Percentiles rank a stretch among this genome's conserved stretches.
Evolutionary conservation across 805 yeast species (phyloP).

Genomic region (Starmera quercuum): DNA sequence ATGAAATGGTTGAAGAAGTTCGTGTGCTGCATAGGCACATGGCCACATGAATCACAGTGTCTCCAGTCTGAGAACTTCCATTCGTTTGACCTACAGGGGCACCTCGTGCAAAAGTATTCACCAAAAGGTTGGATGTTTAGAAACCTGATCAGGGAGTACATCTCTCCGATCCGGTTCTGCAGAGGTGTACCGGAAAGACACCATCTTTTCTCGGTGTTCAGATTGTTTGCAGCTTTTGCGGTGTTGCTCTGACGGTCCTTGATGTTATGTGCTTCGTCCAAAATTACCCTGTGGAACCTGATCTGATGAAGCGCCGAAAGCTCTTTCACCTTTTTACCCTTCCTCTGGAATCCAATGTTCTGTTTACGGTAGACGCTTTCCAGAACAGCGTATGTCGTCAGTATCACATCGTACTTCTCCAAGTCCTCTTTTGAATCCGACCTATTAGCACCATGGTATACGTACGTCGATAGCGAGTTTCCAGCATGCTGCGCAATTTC

Average conservation of each 20-base stretch:
- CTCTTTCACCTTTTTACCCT: constrained; percentile 64
- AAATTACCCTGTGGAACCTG: constrained; percentile 73
- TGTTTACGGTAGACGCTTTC: constrained; percentile 85
- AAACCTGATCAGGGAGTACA: constrained; percentile 86
- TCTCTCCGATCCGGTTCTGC: constrained; percentile 94
- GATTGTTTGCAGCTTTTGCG: constrained; percentile 78
- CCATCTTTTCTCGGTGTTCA: constrained; percentile 72
- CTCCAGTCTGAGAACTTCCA: constrained; percentile 85
- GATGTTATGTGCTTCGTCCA: constrained; percentile 97
- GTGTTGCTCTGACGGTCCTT: constrained; percentile 93
- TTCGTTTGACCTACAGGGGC: constrained; percentile 73
- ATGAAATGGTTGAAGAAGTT: constrained; percentile 94
- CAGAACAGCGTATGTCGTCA: constrained; percentile 88
- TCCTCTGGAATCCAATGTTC: constrained; percentile 72
- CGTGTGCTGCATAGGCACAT: constrained; percentile 90
- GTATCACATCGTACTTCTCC: constrained; percentile 61
- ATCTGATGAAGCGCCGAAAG: constrained; percentile 66
- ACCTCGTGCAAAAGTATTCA: constrained; percentile 85
- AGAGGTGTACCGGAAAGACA: constrained; percentile 95
- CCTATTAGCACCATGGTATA: constrained; percentile 85
- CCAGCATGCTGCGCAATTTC: constrained; percentile 85
- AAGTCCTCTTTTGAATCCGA: constrained; percentile 51
- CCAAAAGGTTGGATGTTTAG: constrained; percentile 81
- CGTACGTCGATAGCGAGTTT: constrained; percentile 54
- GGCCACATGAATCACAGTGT: constrained; percentile 82